Base-by-base conservation (phyloP, 495 filamentous ascomycete species). In the Penicillium pulvis region DNA sequence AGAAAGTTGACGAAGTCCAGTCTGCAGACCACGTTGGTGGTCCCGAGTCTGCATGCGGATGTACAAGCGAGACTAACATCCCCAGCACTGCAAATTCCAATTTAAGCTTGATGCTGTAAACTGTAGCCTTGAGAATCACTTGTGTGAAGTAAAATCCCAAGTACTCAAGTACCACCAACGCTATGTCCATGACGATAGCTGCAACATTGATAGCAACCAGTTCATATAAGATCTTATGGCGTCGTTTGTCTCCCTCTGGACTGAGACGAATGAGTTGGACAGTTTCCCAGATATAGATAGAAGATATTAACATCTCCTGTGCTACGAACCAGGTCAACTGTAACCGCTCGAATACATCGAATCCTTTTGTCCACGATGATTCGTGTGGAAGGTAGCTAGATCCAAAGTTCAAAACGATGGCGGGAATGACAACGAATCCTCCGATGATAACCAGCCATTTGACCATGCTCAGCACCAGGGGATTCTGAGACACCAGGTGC, bases 101-200 rank as follows among this genome's bases (percentile, higher is more conserved):
- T 65, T 83, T 83, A 11, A 84, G 72, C 67, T 84, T 84, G 60
- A 83, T 69, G 59, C 74, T 75, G 66, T 84, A 84, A 7, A 82
- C 67, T 33, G 75, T 64, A 2, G 74, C 73, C 58, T 83, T 83
- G 48, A 79, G 59, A 12, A 74, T 70, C 8, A 76, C 72, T 64
- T 83, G 72, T n/a, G 79, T 68, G 36, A 75, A 68, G 47, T 81
- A 80, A 24, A 72, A 63, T n/a, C 73, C 65, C 42, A 67, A 53
- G 41, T 79, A 84, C 56, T 83, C 78, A 9, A 82, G 67, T 17
- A 61, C 69, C 28, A 84, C 62, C 16, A 83, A 66, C 28, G 72
- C 51, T 19, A 81, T 48, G 58, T 84, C 73, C 73, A 81, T 74
- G 31, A 57, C 42, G 26, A 78, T 74, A 24, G 77, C 75, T 46